Percentiles rank a stretch among this genome's conserved stretches.
phyloP scores from a whole-genome alignment of 1,284 basidiomycete species.

The Lentinus polychrous region DNA sequence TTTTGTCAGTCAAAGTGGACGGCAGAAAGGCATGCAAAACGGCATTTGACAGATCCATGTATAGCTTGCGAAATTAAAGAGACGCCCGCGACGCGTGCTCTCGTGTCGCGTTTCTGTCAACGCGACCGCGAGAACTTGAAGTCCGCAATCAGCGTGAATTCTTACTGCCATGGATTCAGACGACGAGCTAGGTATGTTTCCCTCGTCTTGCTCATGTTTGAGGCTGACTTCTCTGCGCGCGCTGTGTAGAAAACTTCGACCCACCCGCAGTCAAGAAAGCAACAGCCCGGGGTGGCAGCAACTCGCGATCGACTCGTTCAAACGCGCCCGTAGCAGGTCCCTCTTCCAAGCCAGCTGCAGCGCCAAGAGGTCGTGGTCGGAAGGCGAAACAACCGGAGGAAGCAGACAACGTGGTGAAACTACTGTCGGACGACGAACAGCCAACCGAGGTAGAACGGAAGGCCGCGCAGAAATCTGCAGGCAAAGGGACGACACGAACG shows the following conservation, averaged over 20 bases:
- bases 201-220: slow-evolving; percentile 5
- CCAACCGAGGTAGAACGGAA: neutral
- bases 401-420: neutral
- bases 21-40: no score
- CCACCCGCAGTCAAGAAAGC: slow-evolving; percentile 9
- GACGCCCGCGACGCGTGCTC: neutral
- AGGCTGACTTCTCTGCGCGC: no score
- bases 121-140: no score
- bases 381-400: slow-evolving; percentile 1
- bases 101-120: neutral
- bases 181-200: slow-evolving; percentile 19
- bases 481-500: neutral
- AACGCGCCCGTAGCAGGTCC: slow-evolving; percentile 11
- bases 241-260: slow-evolving; percentile 13
- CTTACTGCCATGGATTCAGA: slow-evolving; percentile 11
- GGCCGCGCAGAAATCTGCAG: neutral
- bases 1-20: no score
- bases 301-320: neutral
- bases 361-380: neutral
- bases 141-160: no score
- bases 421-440: neutral
- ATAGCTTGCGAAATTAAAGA: neutral
- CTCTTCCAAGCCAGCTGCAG: slow-evolving; percentile 4
- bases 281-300: neutral
- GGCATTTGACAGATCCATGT: neutral